Evolutionary conservation across 164 flowering plant genomes (phyloP).

Genomic region (Houttuynia cordata): DNA sequence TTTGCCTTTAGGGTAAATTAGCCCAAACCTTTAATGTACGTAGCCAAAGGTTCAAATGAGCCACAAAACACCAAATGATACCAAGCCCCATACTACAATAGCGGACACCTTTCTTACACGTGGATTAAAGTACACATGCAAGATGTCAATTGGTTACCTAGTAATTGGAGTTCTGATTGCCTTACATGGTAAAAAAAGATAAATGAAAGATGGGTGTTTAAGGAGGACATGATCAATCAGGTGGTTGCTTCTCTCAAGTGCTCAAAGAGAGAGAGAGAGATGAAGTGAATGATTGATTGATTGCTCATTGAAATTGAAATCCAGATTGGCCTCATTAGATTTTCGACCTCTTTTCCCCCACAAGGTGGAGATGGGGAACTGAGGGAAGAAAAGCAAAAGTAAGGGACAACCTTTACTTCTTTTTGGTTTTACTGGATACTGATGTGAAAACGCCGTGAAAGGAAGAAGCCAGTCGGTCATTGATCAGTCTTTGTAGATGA

Average conservation of each 20-base stretch:
- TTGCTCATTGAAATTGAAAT: not conserved
- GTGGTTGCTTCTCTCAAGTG: not conserved
- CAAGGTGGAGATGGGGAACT: not conserved
- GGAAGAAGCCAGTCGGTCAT: not conserved
- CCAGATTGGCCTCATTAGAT: not conserved
- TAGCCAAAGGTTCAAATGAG: no score
- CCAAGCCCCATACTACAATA: no score
- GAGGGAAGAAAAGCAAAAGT: not conserved
- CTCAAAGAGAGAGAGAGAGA: not conserved
- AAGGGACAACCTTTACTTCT: not conserved
- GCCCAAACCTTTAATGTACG: no score
- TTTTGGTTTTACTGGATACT: not conserved
- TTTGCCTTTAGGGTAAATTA: no score
- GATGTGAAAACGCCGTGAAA: not conserved
- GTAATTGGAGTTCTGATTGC: no score
- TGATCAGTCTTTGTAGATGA: not conserved
- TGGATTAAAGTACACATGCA: no score
- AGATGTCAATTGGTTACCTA: no score
- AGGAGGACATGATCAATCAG: not conserved
- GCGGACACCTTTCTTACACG: no score
- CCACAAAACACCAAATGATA: no score
- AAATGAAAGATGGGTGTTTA: no score
- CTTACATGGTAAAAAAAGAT: no score
- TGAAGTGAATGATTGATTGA: not conserved
- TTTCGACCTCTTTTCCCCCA: not conserved